These are phyloP conservation scores for Entelexis paramagnoliae DNA, from an alignment of 1,139 yeast species.

Conservation along the genomic window DNA sequence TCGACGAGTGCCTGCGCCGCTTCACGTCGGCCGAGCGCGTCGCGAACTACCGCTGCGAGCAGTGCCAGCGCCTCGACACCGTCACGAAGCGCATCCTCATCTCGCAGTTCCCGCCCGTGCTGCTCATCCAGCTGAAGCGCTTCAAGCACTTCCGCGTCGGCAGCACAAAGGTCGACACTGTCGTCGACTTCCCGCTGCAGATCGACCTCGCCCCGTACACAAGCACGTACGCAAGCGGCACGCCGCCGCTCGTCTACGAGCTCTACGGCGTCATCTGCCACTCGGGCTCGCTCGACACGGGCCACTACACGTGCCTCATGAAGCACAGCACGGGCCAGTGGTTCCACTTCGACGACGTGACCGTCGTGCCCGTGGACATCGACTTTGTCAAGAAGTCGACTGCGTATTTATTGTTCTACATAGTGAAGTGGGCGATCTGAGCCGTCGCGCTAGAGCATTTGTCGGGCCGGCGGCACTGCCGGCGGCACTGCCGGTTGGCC, in stretches of 20 bases:
- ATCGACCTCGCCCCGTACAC: slow-evolving; percentile 60
- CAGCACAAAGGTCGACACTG: slow-evolving; percentile 66
- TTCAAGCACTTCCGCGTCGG: slow-evolving; percentile 62
- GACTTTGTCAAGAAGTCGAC: slow-evolving; percentile 49
- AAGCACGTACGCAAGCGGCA: slow-evolving; percentile 23
- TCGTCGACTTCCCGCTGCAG: slow-evolving; percentile 60
- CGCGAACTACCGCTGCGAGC: slow-evolving; percentile 55
- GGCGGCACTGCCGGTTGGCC: too few species aligned
- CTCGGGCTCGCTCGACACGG: slow-evolving; percentile 86
- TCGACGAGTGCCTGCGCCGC: slow-evolving; percentile 59
- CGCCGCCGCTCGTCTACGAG: slow-evolving; percentile 46
- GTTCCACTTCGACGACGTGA: slow-evolving; percentile 86
- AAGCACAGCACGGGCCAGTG: slow-evolving; percentile 65
- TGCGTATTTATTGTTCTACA: slow-evolving; percentile 73
- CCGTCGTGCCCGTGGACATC: slow-evolving; percentile 56
- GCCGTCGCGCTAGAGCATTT: too few species aligned
- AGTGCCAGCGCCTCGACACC: slow-evolving; percentile 50
- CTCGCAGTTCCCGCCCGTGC: slow-evolving; percentile 60
- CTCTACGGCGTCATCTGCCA: slow-evolving; percentile 81
- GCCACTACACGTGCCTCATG: slow-evolving; percentile 77
- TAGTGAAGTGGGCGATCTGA: slow-evolving; percentile 38
- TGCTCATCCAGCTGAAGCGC: slow-evolving; percentile 76
- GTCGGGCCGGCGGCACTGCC: too few species aligned
- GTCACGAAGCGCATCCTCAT: slow-evolving; percentile 66
- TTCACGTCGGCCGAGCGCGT: slow-evolving; percentile 70